These are phyloP conservation scores for Zymoseptoria crescenta DNA, from an alignment of 2,329 filamentous ascomycete genomes.

Conservation along the genomic window DNA sequence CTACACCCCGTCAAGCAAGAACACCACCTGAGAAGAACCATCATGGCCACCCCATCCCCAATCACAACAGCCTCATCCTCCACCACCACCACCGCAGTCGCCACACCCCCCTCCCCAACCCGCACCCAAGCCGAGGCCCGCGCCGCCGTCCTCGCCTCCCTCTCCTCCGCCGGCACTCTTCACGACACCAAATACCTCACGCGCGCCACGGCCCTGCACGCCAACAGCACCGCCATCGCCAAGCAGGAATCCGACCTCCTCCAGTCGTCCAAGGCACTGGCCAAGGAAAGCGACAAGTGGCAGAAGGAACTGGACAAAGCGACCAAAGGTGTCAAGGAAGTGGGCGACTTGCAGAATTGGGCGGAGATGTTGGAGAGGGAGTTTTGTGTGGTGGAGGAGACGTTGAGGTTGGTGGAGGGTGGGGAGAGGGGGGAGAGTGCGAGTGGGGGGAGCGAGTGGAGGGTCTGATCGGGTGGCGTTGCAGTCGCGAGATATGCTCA, in stretches of 20 bases:
- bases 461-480: slow-evolving; percentile 1
- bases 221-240: slow-evolving; percentile 57
- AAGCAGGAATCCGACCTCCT: slow-evolving; percentile 48
- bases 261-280: slow-evolving; percentile 49
- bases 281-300: slow-evolving; percentile 57
- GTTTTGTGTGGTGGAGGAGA: slow-evolving; percentile 32
- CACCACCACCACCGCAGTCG: slow-evolving; percentile 12
- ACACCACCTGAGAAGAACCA: neutral
- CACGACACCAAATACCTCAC: slow-evolving; percentile 61
- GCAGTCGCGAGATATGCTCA: too few relatives aligned
- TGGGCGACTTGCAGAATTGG: slow-evolving; percentile 81
- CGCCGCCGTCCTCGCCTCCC: slow-evolving; percentile 43
- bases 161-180: slow-evolving; percentile 54
- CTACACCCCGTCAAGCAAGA: neutral
- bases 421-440: slow-evolving; percentile 21
- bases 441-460: slow-evolving; percentile 26
- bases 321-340: slow-evolving; percentile 61
- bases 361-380: slow-evolving; percentile 62
- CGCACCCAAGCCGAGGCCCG: slow-evolving; percentile 42
- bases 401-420: slow-evolving; percentile 29
- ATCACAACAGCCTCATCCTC: slow-evolving; percentile 9
- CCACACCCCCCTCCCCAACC: slow-evolving; percentile 9
- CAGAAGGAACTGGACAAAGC: slow-evolving; percentile 56
- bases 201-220: slow-evolving; percentile 62
- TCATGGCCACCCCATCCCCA: neutral